These are phyloP conservation scores for Collariella sp. DNA, from an alignment of 495 filamentous ascomycete genomes.

Conservation along the genomic window DNA sequence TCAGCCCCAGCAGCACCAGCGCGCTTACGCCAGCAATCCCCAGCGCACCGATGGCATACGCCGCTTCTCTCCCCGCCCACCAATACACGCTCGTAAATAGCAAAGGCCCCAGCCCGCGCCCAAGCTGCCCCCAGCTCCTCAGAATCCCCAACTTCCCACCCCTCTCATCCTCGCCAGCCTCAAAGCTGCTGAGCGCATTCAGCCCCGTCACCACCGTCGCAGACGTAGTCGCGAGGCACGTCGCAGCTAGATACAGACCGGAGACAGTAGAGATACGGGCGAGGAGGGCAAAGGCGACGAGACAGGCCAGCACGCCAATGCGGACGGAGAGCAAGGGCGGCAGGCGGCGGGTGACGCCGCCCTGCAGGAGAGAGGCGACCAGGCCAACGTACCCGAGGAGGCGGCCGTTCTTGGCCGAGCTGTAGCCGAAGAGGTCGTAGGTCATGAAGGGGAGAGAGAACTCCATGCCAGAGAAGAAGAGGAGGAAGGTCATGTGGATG, in stretches of 20 bases:
- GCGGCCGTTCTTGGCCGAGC: constrained; percentile 70
- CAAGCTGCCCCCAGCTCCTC: constrained; percentile 75
- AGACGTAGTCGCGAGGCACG: constrained; percentile 75
- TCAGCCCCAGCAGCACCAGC: constrained; percentile 62
- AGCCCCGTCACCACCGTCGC: constrained; percentile 92
- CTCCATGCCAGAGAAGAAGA: constrained; percentile 96
- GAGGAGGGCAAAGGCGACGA: constrained; percentile 71
- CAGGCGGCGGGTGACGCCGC: constrained; percentile 69
- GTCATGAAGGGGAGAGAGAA: constrained; percentile 96
- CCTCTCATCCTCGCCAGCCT: constrained; percentile 69
- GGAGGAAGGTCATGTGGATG: constrained; percentile 81
- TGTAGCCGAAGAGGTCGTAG: constrained; percentile 78
- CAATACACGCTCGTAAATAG: constrained; percentile 96
- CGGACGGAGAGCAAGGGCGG: constrained; percentile 71
- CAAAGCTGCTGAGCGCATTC: constrained; percentile 84
- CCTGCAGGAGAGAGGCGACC: constrained; percentile 84
- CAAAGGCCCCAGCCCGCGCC: constrained; percentile 75
- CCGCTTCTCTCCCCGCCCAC: constrained; percentile 88
- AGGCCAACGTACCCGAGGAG: constrained; percentile 89
- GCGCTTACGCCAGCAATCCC: constrained; percentile 67
- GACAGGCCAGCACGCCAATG: constrained; percentile 67
- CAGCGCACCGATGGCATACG: constrained; percentile 69
- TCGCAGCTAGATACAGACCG: constrained; percentile 71
- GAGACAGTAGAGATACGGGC: constrained; percentile 53
- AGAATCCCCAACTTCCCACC: constrained; percentile 80